A percentile compares a stretch with the other conserved stretches of the same genome.
Conservation (phyloP, 306 rosid genomes). For the Cucurbita argyrosperma region DNA sequence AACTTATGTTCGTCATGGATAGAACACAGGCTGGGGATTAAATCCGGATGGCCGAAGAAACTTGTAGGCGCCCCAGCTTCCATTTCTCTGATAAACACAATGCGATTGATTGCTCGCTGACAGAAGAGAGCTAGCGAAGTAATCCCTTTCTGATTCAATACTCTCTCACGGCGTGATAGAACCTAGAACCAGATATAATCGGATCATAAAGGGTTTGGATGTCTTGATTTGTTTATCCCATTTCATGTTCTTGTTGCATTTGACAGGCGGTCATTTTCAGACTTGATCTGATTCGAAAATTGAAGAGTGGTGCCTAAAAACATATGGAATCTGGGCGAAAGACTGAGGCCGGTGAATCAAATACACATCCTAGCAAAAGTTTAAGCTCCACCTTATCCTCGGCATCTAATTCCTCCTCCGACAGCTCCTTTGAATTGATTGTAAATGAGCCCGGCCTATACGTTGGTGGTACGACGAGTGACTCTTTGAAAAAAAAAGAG, state of each 20-base stretch:
- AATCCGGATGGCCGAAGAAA: not conserved
- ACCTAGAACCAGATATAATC: not conserved
- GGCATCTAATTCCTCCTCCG: not conserved
- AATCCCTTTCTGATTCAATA: not conserved
- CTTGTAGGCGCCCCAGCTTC: not conserved
- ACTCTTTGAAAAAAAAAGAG: not conserved
- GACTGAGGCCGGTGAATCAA: not conserved
- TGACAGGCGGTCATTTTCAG: not conserved
- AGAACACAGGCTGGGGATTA: not conserved
- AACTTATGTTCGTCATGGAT: not conserved
- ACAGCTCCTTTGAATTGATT: not conserved
- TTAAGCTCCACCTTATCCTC: not conserved
- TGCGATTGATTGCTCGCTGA: not conserved
- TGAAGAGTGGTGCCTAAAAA: not conserved
- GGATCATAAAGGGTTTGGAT: not conserved
- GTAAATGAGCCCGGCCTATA: not conserved
- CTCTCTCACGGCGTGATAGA: not conserved
- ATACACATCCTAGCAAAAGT: not conserved
- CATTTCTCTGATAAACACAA: not conserved
- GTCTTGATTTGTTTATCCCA: not conserved
- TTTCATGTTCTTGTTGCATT: not conserved
- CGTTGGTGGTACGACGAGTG: not conserved
- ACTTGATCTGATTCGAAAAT: not conserved
- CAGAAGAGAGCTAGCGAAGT: not conserved
- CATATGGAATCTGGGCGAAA: not conserved